Evolutionary conservation across 169 alveolate species (phyloP).

Genomic region (Cryptosporidium ubiquitum): DNA sequence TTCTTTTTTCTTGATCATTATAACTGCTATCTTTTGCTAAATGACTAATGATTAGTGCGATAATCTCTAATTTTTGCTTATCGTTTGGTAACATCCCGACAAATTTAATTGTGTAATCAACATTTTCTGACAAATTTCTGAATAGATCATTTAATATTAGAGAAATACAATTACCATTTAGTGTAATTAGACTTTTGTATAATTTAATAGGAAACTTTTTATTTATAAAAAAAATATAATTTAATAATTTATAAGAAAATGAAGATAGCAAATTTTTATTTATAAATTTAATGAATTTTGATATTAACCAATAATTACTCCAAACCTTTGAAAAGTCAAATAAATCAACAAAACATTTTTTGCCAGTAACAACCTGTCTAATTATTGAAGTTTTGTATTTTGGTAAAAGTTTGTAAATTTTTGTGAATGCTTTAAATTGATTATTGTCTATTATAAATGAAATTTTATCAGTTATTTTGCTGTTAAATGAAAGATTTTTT

Average conservation of each 20-base stretch:
- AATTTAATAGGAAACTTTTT: not conserved
- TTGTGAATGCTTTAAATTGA: not conserved
- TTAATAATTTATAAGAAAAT: not conserved
- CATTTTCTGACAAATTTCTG: not conserved
- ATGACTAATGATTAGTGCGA: not conserved
- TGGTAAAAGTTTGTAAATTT: not conserved
- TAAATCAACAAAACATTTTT: not conserved
- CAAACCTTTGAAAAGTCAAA: not conserved
- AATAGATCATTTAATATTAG: conserved; percentile 19
- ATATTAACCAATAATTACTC: conserved; percentile 31
- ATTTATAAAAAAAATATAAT: conserved; percentile 5
- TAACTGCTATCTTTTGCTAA: not conserved
- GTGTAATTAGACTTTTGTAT: not conserved
- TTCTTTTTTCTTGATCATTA: not conserved
- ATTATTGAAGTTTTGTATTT: not conserved
- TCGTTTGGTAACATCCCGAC: not conserved
- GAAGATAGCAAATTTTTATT: not conserved
- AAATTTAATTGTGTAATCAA: not conserved
- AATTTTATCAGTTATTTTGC: not conserved
- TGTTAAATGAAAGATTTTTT: not conserved
- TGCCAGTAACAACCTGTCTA: not conserved
- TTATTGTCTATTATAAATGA: not conserved
- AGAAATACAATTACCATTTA: conserved; percentile 14
- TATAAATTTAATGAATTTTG: not conserved
- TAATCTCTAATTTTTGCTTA: conserved; percentile 18